A percentile compares a stretch with the other conserved stretches of the same genome.
phyloP scores from a whole-genome alignment of 768 basidiomycete genomes.

The Lentinula aciculospora region DNA sequence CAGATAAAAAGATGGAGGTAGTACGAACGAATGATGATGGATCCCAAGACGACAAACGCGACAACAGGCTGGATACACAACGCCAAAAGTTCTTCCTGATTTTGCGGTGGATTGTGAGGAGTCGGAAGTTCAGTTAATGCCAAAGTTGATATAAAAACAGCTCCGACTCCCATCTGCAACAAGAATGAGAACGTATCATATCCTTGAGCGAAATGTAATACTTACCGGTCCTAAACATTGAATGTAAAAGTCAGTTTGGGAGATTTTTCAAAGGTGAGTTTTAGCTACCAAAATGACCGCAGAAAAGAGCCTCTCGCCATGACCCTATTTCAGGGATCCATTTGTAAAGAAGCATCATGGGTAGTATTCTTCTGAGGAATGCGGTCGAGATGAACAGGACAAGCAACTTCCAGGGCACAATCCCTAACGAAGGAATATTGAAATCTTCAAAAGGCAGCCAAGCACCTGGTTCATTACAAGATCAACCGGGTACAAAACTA shows the following conservation, averaged over 20 bases:
- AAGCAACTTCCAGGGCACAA: constrained; percentile 67
- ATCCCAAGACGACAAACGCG: constrained; percentile 80
- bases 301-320: constrained; percentile 86
- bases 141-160: constrained; percentile 81
- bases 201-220: constrained; percentile 4
- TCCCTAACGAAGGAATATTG: constrained; percentile 48
- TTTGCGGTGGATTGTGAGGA: constrained; percentile 53
- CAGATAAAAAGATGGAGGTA: neutral
- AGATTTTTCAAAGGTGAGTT: neutral
- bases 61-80: constrained; percentile 77
- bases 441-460: constrained; percentile 71
- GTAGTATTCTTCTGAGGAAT: constrained; percentile 73
- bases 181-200: neutral
- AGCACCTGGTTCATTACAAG: constrained; percentile 38
- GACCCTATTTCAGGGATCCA: constrained; percentile 84
- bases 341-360: constrained; percentile 68
- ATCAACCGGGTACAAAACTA: neutral
- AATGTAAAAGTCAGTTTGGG: neutral
- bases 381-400: constrained; percentile 65
- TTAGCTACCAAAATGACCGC: constrained; percentile 78
- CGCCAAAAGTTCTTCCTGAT: constrained; percentile 70
- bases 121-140: constrained; percentile 57
- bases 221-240: constrained; percentile 45
- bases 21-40: constrained; percentile 73
- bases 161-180: constrained; percentile 82